Evolutionary conservation across 106 monocot genomes (phyloP).

Genomic region (Chionographis japonica): DNA sequence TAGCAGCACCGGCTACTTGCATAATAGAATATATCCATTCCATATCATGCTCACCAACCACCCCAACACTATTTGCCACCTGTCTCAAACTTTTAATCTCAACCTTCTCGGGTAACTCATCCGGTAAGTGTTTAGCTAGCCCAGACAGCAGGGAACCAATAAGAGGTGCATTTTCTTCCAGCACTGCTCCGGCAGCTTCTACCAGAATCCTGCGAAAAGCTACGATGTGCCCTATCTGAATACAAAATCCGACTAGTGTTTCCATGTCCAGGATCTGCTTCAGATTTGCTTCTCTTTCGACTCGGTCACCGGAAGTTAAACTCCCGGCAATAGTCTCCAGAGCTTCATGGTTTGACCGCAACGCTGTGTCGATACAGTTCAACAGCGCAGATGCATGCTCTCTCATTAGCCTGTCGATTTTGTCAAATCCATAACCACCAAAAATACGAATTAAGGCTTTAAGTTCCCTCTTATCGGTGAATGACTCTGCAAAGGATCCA

Average conservation of each 20-base stretch:
- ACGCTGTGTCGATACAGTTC: conserved; percentile 70
- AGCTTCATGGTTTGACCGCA: conserved; percentile 74
- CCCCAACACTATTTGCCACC: conserved; percentile 46
- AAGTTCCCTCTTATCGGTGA: conserved; percentile 57
- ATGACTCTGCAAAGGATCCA: conserved; percentile 67
- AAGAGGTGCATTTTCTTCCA: conserved; percentile 83
- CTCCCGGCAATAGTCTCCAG: conserved; percentile 71
- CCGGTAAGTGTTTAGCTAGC: conserved; percentile 61
- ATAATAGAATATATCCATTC: conserved; percentile 88
- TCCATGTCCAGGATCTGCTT: conserved; percentile 88
- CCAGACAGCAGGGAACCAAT: conserved; percentile 66
- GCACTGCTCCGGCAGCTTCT: conserved; percentile 67
- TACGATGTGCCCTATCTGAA: conserved; percentile 75
- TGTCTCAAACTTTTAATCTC: conserved; percentile 68
- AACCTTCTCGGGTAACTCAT: conserved; percentile 70
- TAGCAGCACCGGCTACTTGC: conserved; percentile 42
- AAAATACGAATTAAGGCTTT: conserved; percentile 70
- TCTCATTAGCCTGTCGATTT: conserved; percentile 53
- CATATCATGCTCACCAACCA: conserved; percentile 55
- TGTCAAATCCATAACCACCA: conserved; percentile 91
- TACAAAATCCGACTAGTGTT: conserved; percentile 65
- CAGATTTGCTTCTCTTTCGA: conserved; percentile 80
- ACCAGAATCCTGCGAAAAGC: conserved; percentile 68
- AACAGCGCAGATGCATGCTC: conserved; percentile 70
- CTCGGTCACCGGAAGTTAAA: conserved; percentile 51